Evolutionary conservation across 176 grass and related monocot genomes (phyloP), one percentile per base, ranked within the genome.

Genomic region (Microstegium vimineum): DNA sequence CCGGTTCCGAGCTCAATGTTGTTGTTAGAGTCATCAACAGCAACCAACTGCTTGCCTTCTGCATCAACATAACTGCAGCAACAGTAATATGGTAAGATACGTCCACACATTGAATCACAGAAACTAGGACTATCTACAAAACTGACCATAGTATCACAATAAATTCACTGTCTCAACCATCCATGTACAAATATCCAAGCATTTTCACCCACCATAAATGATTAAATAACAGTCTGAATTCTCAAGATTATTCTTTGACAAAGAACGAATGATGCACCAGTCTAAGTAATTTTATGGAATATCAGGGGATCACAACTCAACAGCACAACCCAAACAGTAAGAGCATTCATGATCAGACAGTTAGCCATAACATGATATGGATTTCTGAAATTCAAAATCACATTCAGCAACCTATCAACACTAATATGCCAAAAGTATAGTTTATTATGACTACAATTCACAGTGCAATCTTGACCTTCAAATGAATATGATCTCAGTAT

Each of bases 31-130:
- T 90, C 91, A 85, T 82, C 81, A 30, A 80, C 69, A 66, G 76
- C 73, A 86, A 95, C 62, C 85, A 99, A 23, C 73, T 95, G 87
- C 63, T 90, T 92, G 63, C 96, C 96, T 81, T 92, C 93, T 42
- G 72, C 77, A 85, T 95, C 91, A 79, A 85, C 80, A 81, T 92
- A 99, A 67, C 96, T 99, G 85, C 73, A 87, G 78, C 31, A 42
- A 17, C 6, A 85, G 18, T 7, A 69, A 20, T 13, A 85, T 22
- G 26, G 6, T 37, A 34, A 41, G 61, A 85, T 31, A 5, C 31
- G 1, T 57, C 32, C 60, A 59, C 36, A 59, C 49, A 46, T 15
- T 3, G n/a, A 52, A 18, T 68, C 2, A 36, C 11, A 36, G 41
- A 17, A 68, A 5, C 36, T 28, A 41, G 5, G 2, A 56, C 17